Evolutionary conservation across 495 filamentous ascomycete species (phyloP), one percentile per base, ranked within the genome.

Genomic region (Lepraria neglecta): DNA sequence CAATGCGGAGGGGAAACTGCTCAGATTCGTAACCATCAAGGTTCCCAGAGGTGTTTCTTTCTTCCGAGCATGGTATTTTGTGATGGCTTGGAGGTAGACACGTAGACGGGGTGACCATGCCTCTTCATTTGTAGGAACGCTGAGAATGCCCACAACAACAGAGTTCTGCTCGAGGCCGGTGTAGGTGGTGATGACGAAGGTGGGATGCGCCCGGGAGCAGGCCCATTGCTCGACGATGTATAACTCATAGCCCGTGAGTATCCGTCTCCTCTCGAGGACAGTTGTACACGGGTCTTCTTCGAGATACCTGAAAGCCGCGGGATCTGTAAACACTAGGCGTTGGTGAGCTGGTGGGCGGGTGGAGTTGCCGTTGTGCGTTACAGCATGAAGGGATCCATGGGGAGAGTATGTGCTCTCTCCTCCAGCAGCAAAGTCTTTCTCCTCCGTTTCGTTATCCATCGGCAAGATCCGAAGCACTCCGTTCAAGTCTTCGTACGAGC

Each of bases 171-270:
- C 78, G 66, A 96, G 88, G 19, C 94, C 95, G 0, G 95, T 97
- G 71, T 94, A 97, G 6, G 92, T 96, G 24, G 87, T 87, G 62
- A 98, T 96, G 31, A 95, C 83, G 64, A 94, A 89, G 30, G 92
- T 96, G 7, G 92, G 94, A 66, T 96, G 88, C 35, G 83, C 78
- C 58, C 94, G 84, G 9, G 92, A 96, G 71, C 91, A 96, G 12
- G 90, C 90, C 95, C 94, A 98, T 82, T 98, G 94, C 72, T 97
- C 94, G 60, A 98, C 91, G 42, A 97, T 73, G 74, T 97, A 97
- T 54, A 92, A 76, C 70, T 97, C 92, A 70, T 97, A 97, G 61
- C 95, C 95, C 52, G 84, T 72, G 24, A 98, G 80, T 35, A 77
- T 74, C 52, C 76, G 74, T 51, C 83, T 82, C 33, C 88, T 86